These are phyloP conservation scores for Acorus gramineus DNA, from an alignment of 106 monocot species.

Conservation along the genomic window DNA sequence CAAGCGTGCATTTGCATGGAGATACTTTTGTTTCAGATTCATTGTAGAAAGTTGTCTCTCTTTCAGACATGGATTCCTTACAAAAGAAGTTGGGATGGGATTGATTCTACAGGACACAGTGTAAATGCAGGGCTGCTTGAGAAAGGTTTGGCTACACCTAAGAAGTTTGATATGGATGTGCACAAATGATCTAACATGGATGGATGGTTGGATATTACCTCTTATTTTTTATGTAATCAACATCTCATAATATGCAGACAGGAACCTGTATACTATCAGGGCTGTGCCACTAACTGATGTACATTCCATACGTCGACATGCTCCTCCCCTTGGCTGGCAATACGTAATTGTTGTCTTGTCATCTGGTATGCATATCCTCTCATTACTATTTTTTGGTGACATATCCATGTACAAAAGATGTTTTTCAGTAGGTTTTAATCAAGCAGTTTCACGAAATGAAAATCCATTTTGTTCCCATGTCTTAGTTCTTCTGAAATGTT, in stretches of 20 bases:
- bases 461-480: no score
- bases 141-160: slow-evolving; percentile 35
- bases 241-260: slow-evolving; percentile 41
- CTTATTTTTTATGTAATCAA: slow-evolving; percentile 1
- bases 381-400: no score
- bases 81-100: slow-evolving; percentile 31
- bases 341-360: slow-evolving; percentile 85
- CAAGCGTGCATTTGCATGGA: no score
- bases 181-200: background rate
- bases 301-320: slow-evolving; percentile 71
- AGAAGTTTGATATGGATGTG: no score
- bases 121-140: slow-evolving; percentile 24
- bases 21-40: no score
- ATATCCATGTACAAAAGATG: no score
- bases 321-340: slow-evolving; percentile 71
- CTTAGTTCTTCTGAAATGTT: background rate
- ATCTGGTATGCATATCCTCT: slow-evolving; percentile 42
- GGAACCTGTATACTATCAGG: slow-evolving; percentile 64
- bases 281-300: slow-evolving; percentile 55
- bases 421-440: no score
- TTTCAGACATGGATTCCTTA: slow-evolving; percentile 84
- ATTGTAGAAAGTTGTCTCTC: background rate
- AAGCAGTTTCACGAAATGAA: no score
- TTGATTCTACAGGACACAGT: slow-evolving; percentile 29
- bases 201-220: background rate